Base-by-base conservation (phyloP, 495 filamentous ascomycete species). In the Clavariopsis aquatica region DNA sequence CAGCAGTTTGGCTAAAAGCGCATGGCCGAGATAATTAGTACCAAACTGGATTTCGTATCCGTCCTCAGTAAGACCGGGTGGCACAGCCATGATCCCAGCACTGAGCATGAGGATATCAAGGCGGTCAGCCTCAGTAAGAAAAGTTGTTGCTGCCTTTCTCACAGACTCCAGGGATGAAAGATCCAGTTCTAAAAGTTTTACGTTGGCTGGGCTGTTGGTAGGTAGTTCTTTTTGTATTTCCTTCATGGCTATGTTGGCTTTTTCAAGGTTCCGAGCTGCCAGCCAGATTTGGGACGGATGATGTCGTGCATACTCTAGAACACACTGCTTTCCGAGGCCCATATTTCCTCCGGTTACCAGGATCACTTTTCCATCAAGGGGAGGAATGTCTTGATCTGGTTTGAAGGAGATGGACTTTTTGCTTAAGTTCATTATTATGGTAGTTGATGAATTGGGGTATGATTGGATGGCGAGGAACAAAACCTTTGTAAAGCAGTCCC, bases 11-110 rank as follows among this genome's bases (percentile, higher is more conserved):
- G 77, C 76, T 0, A 82, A 69, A n/a, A 80, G 23, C 57, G 73
- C 78, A 64, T 79, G 79, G n/a, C 74, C 64, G 22, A 79, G 71
- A 60, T 80, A 77, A 49, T 79, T 81, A 47, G 77, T 80, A 63
- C 80, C 71, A 68, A 69, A 77, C 29, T 74, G 73, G 1, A 64
- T 56, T 49, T 76, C 75, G 29, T 72, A 57, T 13, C 72, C 70
- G 46, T 77, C 69, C 52, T 64, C 62, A 19, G 70, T 71, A n/a
- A 72, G 53, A 36, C 55, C 45, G 28, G 45, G 61, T 1, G 63
- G 56, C 24, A 49, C 55, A 6, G 56, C 63, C 63, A 66, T 66
- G 26, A 66, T 66, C 20, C 63, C 57, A 1, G 63, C 63, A 27
- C 61, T 66, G 49, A 54, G 60, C 15, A 60, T 41, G 26, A 66